These are phyloP conservation scores for Cladosporium sphaerospermum DNA, from an alignment of 2,329 filamentous ascomycete genomes.

Conservation along the genomic window DNA sequence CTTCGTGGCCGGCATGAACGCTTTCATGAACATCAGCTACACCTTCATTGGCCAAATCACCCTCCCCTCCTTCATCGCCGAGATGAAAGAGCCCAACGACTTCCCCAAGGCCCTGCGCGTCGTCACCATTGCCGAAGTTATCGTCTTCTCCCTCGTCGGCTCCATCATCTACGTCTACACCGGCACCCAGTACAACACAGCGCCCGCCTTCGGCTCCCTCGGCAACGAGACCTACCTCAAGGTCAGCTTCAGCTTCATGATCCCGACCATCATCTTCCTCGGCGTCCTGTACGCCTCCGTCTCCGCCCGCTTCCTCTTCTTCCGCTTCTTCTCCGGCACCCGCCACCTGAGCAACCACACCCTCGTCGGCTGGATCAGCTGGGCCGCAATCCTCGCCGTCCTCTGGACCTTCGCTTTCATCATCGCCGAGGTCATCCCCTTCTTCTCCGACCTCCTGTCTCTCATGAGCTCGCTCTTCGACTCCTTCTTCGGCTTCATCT, in stretches of 20 bases:
- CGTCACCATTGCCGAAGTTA: conserved; percentile 79
- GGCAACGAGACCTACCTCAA: conserved; percentile 72
- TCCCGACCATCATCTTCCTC: conserved; percentile 87
- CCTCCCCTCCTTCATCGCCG: conserved; percentile 87
- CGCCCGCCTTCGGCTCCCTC: conserved; percentile 81
- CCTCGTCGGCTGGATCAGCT: conserved; percentile 69
- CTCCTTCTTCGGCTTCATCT: conserved; percentile 92
- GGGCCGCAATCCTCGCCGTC: conserved; percentile 65
- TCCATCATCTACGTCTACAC: conserved; percentile 79
- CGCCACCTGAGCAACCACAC: conserved; percentile 78
- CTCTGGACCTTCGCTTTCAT: conserved; percentile 89
- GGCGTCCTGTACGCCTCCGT: conserved; percentile 88
- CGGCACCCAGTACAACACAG: conserved; percentile 80
- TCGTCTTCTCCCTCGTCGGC: conserved; percentile 79
- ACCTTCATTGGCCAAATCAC: conserved; percentile 96
- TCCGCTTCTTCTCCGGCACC: conserved; percentile 75
- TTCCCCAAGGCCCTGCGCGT: conserved; percentile 91
- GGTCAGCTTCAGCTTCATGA: conserved; percentile 88
- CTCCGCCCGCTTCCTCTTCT: conserved; percentile 84
- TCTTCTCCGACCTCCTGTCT: conserved; percentile 72
- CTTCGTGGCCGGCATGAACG: conserved; percentile 76
- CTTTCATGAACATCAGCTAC: conserved; percentile 92
- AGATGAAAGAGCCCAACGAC: conserved; percentile 76
- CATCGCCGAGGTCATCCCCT: conserved; percentile 87
- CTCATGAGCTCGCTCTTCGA: conserved; percentile 86